phyloP scores from a whole-genome alignment of 331 rosid genomes.

The Prunus yedoensis region DNA sequence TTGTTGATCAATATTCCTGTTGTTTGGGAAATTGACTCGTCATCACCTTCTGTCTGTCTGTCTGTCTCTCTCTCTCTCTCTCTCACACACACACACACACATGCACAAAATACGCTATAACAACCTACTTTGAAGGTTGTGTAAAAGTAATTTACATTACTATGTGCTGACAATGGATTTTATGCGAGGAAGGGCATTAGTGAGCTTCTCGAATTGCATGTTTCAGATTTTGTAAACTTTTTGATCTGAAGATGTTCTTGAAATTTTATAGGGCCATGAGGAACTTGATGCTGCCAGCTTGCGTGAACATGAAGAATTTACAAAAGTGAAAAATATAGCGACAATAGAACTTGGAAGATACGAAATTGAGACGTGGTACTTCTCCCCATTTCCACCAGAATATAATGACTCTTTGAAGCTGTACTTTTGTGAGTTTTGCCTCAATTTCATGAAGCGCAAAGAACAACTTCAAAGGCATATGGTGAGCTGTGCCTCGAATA shows the following conservation, averaged over 20 bases:
- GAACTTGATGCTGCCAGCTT: constrained; percentile 99
- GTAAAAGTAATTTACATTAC: neutral
- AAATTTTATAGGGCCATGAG: constrained; percentile 76
- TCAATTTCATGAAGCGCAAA: constrained; percentile 99
- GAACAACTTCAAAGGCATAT: constrained; percentile 99
- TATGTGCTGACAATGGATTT: neutral
- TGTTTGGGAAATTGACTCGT: neutral
- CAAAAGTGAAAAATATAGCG: constrained; percentile 97
- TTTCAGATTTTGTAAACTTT: constrained; percentile 17
- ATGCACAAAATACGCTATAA: neutral
- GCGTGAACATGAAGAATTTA: constrained; percentile 98
- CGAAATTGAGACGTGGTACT: constrained; percentile 99
- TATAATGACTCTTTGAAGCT: constrained; percentile 90
- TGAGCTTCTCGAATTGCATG: neutral
- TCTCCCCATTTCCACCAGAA: constrained; percentile 98
- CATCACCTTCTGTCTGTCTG: too few relatives aligned
- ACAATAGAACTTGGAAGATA: constrained; percentile 98
- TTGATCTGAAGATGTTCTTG: neutral
- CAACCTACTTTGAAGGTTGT: neutral
- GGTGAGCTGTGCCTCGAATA: constrained; percentile 64
- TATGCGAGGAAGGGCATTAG: neutral
- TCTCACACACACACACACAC: neutral
- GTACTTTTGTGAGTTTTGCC: constrained; percentile 97
- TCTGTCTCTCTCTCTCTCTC: neutral
- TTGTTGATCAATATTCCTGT: neutral